Evolutionary conservation across 768 basidiomycete genomes (phyloP).

Genomic region (Suillus paluster): DNA sequence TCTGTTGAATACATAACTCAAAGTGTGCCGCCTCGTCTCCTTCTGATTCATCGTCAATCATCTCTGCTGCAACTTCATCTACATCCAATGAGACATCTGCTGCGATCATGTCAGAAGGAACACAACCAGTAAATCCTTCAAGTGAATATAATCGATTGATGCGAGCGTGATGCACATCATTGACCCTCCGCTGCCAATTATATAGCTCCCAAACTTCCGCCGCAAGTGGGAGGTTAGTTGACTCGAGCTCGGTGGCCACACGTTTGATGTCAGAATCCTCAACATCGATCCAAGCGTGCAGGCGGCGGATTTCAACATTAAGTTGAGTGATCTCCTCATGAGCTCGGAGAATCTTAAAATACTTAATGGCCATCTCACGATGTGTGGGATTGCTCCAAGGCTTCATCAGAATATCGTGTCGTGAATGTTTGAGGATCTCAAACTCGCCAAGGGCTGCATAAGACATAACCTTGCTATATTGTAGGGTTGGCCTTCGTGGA

Average conservation of each 20-base stretch:
- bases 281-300: slow-evolving; percentile 20
- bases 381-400: slow-evolving; percentile 45
- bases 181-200: background rate
- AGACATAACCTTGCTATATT: no score
- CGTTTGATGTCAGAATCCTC: slow-evolving; percentile 19
- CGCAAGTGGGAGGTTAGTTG: slow-evolving; percentile 5
- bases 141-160: background rate
- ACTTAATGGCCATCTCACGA: slow-evolving; percentile 27
- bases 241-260: background rate
- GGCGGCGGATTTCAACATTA: slow-evolving; percentile 27
- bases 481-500: no score
- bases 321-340: slow-evolving; percentile 33
- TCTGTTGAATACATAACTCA: background rate
- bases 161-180: background rate
- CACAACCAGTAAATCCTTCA: background rate
- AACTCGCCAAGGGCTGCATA: no score
- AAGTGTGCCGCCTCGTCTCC: background rate
- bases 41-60: background rate
- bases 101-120: background rate
- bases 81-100: background rate
- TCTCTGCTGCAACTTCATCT: background rate
- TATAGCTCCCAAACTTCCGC: slow-evolving; percentile 2
- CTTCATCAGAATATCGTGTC: slow-evolving; percentile 19
- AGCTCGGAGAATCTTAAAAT: slow-evolving; percentile 35
- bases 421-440: no score